phyloP scores from a whole-genome alignment of 1,284 basidiomycete genomes.

The Exsudoporus floridanus region DNA sequence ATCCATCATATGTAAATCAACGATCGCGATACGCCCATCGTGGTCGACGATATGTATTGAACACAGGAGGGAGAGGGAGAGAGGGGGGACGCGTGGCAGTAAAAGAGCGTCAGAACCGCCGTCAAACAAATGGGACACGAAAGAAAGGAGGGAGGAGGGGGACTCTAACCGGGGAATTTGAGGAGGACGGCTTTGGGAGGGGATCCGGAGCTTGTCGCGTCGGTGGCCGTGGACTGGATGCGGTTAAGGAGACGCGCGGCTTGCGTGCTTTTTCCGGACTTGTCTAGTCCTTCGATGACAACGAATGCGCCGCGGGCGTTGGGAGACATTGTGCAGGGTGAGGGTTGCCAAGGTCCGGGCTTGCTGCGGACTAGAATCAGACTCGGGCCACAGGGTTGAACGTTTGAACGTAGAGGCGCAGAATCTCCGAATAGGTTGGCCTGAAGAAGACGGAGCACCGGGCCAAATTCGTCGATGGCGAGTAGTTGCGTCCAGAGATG shows the following conservation, averaged over 20 bases:
- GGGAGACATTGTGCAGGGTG: constrained; percentile 17
- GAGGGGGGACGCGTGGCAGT: no score
- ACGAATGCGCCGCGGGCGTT: constrained; percentile 74
- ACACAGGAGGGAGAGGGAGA: not conserved
- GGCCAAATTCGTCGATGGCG: not conserved
- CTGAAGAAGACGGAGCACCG: not conserved
- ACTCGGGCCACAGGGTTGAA: no score
- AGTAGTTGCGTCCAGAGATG: no score
- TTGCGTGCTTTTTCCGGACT: constrained; percentile 91
- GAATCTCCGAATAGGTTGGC: no score
- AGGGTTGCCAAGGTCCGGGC: no score
- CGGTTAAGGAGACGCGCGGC: constrained; percentile 54
- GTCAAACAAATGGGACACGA: not conserved
- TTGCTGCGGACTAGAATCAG: no score
- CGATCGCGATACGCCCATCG: not conserved
- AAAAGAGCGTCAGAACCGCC: constrained; percentile 3
- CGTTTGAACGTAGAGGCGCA: no score
- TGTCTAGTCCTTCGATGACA: constrained; percentile 91
- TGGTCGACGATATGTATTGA: no score
- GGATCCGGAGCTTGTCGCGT: constrained; percentile 37
- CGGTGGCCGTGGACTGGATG: constrained; percentile 34
- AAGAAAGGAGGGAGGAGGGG: not conserved
- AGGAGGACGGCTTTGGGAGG: constrained; percentile 46
- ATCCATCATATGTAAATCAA: not conserved
- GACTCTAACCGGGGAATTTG: constrained; percentile 80